These are phyloP conservation scores for Endothia cerciana DNA, from an alignment of 2,329 filamentous ascomycete species.

Conservation along the genomic window DNA sequence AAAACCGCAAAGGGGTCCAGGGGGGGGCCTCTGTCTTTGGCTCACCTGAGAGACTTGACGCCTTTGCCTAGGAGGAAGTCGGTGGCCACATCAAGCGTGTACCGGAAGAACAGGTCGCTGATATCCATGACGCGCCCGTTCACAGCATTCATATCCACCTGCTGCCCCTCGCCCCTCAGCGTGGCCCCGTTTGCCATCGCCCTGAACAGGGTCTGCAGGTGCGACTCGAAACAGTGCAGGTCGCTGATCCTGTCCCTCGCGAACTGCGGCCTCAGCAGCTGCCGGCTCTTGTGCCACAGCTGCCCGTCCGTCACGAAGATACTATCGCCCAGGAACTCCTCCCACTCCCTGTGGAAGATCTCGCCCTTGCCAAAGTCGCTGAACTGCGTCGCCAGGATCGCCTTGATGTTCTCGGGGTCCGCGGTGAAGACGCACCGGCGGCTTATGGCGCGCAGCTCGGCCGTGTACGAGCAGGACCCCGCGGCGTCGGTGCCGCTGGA, in stretches of 20 bases:
- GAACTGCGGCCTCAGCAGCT: constrained; percentile 84
- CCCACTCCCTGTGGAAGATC: constrained; percentile 75
- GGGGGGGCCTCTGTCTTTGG: neutral
- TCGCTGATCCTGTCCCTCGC: constrained; percentile 83
- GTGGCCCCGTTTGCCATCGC: constrained; percentile 64
- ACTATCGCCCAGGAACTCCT: constrained; percentile 73
- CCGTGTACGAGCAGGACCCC: constrained; percentile 56
- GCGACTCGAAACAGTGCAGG: constrained; percentile 78
- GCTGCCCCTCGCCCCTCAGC: constrained; percentile 62
- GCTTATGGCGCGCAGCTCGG: constrained; percentile 60
- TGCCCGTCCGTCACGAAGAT: constrained; percentile 82
- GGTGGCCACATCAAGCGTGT: constrained; percentile 82
- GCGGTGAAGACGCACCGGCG: constrained; percentile 73
- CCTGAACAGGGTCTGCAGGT: constrained; percentile 73
- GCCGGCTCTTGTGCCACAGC: constrained; percentile 78
- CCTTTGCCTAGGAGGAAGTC: constrained; percentile 84
- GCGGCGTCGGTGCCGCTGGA: constrained; percentile 55
- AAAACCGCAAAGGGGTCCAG: too few species aligned
- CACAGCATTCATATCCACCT: constrained; percentile 66
- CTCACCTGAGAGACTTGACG: constrained; percentile 64
- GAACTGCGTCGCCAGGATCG: constrained; percentile 86
- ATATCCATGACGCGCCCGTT: constrained; percentile 70
- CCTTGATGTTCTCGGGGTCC: constrained; percentile 90
- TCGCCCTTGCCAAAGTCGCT: constrained; percentile 81
- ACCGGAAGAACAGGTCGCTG: constrained; percentile 79